These are phyloP conservation scores for Gnaphalium uliginosum DNA, from an alignment of 129 eudicot genomes.

Conservation along the genomic window DNA sequence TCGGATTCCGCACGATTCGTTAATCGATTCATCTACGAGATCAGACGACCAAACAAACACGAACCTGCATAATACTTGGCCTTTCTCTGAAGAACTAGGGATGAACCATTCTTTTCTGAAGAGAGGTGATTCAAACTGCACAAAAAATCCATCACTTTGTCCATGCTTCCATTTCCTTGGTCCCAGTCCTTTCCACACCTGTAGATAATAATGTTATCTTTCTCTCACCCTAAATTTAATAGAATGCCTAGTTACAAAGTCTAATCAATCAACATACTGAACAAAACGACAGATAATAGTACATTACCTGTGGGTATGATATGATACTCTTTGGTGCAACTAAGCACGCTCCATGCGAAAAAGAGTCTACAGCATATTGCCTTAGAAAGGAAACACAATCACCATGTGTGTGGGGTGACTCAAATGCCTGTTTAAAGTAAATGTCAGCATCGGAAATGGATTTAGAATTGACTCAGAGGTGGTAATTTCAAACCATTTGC, in stretches of 20 bases:
- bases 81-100: constrained; percentile 82
- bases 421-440: constrained; percentile 72
- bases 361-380: constrained; percentile 86
- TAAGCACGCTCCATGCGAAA: constrained; percentile 83
- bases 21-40: too few species aligned
- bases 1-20: too few species aligned
- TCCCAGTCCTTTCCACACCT: constrained; percentile 99
- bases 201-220: not conserved
- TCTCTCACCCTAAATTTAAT: not conserved
- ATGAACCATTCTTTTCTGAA: constrained; percentile 79
- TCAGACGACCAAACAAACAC: too few species aligned
- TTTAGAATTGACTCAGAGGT: not conserved
- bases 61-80: constrained; percentile 89
- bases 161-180: constrained; percentile 98
- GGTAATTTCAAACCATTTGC: not conserved
- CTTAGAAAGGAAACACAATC: constrained; percentile 71
- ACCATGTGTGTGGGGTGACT: constrained; percentile 90
- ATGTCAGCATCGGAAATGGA: constrained; percentile 11
- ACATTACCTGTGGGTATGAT: constrained; percentile 90
- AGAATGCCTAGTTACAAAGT: not conserved
- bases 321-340: constrained; percentile 79
- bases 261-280: too few species aligned
- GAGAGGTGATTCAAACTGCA: constrained; percentile 77
- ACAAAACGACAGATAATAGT: not conserved
- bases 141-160: constrained; percentile 85